phyloP scores from a whole-genome alignment of 495 filamentous ascomycete species.

The Pseudevernia furfuracea region DNA sequence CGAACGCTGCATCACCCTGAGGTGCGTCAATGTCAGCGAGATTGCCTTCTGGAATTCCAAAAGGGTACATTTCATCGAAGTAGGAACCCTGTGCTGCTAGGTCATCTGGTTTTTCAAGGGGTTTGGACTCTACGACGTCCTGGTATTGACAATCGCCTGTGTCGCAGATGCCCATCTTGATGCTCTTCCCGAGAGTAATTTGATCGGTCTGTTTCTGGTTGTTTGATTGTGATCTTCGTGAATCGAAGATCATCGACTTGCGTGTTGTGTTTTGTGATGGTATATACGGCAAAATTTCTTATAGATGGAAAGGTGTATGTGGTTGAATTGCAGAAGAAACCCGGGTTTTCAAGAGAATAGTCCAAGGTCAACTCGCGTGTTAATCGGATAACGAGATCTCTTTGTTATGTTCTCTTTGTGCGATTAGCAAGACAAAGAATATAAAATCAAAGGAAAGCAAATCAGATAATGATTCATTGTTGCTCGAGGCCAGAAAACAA shows the following conservation, averaged over 20 bases:
- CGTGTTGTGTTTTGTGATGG: background rate
- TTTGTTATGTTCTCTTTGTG: background rate
- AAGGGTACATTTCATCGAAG: background rate
- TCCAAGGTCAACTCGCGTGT: background rate
- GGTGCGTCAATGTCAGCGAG: background rate
- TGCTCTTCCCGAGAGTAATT: background rate
- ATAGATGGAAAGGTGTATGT: background rate
- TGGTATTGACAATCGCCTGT: background rate
- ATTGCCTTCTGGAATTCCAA: background rate
- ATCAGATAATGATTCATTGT: background rate
- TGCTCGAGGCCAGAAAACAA: background rate
- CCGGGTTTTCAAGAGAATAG: background rate
- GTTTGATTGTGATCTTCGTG: background rate
- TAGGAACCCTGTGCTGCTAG: background rate
- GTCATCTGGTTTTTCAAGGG: background rate
- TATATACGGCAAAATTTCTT: background rate
- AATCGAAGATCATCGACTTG: background rate
- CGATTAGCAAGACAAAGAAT: background rate
- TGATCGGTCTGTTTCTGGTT: background rate
- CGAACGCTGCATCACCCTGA: background rate
- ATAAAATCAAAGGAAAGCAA: background rate
- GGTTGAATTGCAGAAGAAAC: background rate
- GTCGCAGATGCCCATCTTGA: background rate
- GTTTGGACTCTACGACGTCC: background rate
- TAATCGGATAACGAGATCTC: background rate